Evolutionary conservation across 495 filamentous ascomycete genomes (phyloP).

Genomic region (Penicillium coffeae): DNA sequence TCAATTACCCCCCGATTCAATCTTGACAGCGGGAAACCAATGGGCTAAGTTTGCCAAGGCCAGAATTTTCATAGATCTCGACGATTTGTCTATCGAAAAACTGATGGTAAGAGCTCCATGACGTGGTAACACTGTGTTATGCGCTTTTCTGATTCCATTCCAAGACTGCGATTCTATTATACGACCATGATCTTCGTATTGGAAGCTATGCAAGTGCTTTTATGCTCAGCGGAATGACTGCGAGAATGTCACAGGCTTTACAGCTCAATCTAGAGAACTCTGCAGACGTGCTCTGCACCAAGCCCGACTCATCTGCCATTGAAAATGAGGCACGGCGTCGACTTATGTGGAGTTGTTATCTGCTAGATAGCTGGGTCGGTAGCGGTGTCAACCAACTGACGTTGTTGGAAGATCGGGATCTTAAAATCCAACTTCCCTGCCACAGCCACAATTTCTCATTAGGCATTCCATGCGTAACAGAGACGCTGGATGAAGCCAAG

Average conservation of each 20-base stretch:
- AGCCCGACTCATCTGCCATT: conserved; percentile 10
- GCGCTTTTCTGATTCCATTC: not conserved
- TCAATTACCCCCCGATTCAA: conserved; percentile 8
- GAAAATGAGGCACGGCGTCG: conserved; percentile 29
- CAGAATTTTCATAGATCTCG: conserved; percentile 23
- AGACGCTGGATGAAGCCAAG: conserved; percentile 17
- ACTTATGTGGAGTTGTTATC: conserved; percentile 38
- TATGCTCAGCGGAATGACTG: conserved; percentile 33
- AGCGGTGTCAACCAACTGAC: conserved; percentile 33
- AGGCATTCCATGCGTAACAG: conserved; percentile 23
- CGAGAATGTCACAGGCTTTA: conserved; percentile 34
- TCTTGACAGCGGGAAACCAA: conserved; percentile 17
- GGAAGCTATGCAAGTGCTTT: conserved; percentile 33
- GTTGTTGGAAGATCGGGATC: conserved; percentile 27
- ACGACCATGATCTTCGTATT: conserved; percentile 30
- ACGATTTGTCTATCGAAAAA: conserved; percentile 30
- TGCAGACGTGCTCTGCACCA: conserved; percentile 28
- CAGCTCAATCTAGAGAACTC: conserved; percentile 34
- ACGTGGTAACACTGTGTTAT: not conserved
- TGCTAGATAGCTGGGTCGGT: conserved; percentile 32
- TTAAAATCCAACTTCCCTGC: conserved; percentile 37
- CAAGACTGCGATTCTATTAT: conserved; percentile 26
- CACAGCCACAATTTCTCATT: conserved; percentile 26
- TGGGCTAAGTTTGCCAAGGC: conserved; percentile 29
- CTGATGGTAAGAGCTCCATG: conserved; percentile 29